phyloP scores from a whole-genome alignment of 768 basidiomycete species.

The Suillus americanus region DNA sequence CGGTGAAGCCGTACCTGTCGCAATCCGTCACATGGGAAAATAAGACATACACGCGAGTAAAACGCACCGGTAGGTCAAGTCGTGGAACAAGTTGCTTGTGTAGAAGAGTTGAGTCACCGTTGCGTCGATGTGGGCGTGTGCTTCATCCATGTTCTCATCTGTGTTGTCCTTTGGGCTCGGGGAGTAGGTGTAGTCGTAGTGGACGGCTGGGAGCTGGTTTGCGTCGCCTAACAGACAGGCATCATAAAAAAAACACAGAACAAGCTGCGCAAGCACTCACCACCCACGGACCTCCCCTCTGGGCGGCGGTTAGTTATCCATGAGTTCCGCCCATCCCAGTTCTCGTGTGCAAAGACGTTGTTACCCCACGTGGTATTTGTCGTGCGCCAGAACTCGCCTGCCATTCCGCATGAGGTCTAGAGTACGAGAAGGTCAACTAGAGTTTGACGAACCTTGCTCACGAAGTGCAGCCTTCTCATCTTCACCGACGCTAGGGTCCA shows the following conservation, averaged over 20 bases:
- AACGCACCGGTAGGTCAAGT: constrained; percentile 70
- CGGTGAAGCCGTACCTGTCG: constrained; percentile 85
- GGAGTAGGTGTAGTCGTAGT: constrained; percentile 76
- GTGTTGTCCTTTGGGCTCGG: constrained; percentile 55
- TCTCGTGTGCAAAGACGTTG: constrained; percentile 94
- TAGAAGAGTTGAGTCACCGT: constrained; percentile 91
- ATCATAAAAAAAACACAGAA: not conserved
- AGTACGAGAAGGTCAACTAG: not conserved
- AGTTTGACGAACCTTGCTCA: not conserved
- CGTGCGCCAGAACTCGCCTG: constrained; percentile 49
- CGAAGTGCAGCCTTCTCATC: constrained; percentile 10
- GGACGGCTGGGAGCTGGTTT: not conserved
- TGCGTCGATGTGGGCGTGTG: constrained; percentile 81
- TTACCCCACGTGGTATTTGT: constrained; percentile 86
- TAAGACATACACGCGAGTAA: not conserved
- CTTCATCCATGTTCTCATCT: constrained; percentile 62
- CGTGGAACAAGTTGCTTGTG: constrained; percentile 78
- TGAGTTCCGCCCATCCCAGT: constrained; percentile 72
- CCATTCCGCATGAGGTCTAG: constrained; percentile 22
- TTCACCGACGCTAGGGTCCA: constrained; percentile 53
- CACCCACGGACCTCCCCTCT: constrained; percentile 34
- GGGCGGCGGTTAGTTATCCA: constrained; percentile 82
- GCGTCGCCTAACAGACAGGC: not conserved
- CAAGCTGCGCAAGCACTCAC: not conserved
- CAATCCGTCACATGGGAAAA: constrained; percentile 10